Evolutionary conservation across 73 alveolate genomes (phyloP), one percentile per base, ranked within the genome.

Genomic region (Stentor roeselii): DNA sequence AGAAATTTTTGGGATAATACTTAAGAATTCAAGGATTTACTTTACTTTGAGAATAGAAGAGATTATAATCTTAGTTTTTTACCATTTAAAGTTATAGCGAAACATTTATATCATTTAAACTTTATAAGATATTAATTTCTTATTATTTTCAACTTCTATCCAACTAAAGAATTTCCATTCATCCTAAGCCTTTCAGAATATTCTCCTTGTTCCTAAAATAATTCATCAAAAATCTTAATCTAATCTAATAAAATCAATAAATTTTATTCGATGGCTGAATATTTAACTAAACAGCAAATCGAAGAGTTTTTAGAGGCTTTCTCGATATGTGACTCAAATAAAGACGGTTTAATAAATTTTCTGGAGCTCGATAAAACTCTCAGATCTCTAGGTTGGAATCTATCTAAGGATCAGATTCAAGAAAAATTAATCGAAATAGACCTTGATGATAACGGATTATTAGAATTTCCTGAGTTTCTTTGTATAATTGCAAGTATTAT

Each of bases 221-320:
- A 0, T 58, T 58, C 3, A 58, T 1, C 74, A 0, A 1, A 58
- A 2, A n/a, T 31, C 74, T 0, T 58, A 58, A 58, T 21, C 27
- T 0, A n/a, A n/a, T 58, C 2, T 21, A 58, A 58, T 58, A 58
- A 21, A 31, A n/a, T 0, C 1, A 1, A 58, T 58, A 21, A 31
- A 0, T 58, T 21, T 3, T 75, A 75, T 21, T 41, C 78, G 15
- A 90, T 91, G 91, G 91, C 94, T 35, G 93, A 90, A 59, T 78
- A 84, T 74, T 86, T 91, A 42, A 88, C 95, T 36, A 95, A 96
- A 85, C 98, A 95, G 75, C 99, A 95, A 88, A 92, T 95, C 60
- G 99, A 96, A 76, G 99, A 95, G 87, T 87, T 95, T 88, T 93
- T 88, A 87, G 99, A 95, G 83, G 99, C 98, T 60, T 95, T 95